These are phyloP conservation scores for Termitomyces sp. DNA, from an alignment of 768 basidiomycete species.

Conservation along the genomic window DNA sequence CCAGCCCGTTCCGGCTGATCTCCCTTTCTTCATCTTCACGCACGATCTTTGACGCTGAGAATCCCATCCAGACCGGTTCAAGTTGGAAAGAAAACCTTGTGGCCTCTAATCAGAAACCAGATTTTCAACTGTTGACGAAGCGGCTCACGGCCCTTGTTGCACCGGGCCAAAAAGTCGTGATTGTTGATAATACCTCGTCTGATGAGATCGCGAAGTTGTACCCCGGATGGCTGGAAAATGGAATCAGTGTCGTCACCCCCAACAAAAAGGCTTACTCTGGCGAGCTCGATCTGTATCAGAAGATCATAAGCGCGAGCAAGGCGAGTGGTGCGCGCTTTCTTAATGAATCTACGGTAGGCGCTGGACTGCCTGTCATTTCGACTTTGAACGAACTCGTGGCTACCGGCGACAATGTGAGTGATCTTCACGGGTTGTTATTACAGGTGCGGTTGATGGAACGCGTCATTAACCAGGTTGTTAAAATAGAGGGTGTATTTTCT, in stretches of 20 bases:
- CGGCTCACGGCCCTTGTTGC: conserved; percentile 41
- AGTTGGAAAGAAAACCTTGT: conserved; percentile 35
- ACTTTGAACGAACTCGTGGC: conserved; percentile 89
- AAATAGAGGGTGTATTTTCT: conserved; percentile 96
- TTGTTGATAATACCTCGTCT: conserved; percentile 93
- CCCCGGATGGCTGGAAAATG: conserved; percentile 70
- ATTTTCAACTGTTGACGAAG: conserved; percentile 42
- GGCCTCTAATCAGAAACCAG: conserved; percentile 36
- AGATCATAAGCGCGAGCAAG: conserved; percentile 56
- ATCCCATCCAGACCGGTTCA: conserved; percentile 30
- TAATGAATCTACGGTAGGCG: conserved; percentile 93
- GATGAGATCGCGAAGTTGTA: conserved; percentile 78
- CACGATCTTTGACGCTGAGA: conserved; percentile 45
- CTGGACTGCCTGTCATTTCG: conserved; percentile 87
- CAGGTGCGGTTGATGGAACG: neutral
- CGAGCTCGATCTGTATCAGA: conserved; percentile 56
- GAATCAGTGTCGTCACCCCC: conserved; percentile 88
- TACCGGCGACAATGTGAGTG: conserved; percentile 83
- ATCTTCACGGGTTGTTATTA: neutral
- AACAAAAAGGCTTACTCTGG: conserved; percentile 97
- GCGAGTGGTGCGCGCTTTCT: conserved; percentile 63
- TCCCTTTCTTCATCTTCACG: conserved; percentile 65
- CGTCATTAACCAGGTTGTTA: conserved; percentile 48
- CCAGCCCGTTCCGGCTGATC: conserved; percentile 55
- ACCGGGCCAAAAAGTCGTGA: conserved; percentile 46